A percentile compares a stretch with the other conserved stretches of the same genome.
phyloP scores from a whole-genome alignment of 768 basidiomycete species.

The Udeniomyces megalosporus region DNA sequence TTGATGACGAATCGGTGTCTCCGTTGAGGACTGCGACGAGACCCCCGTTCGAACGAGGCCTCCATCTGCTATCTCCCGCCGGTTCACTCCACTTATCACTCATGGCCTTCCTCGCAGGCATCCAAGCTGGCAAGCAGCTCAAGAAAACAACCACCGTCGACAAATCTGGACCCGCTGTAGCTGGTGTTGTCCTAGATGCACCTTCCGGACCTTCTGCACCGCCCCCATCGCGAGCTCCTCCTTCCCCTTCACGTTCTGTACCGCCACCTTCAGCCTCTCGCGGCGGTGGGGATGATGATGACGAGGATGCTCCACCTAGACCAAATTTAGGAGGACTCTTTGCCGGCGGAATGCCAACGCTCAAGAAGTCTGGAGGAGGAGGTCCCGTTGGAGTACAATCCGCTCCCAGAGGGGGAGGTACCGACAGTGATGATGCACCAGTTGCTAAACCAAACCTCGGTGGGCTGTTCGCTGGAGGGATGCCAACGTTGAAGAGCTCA shows the following conservation, averaged over 20 bases:
- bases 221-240: background rate
- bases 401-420: background rate
- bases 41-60: no score
- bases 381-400: no score
- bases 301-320: background rate
- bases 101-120: conserved; percentile 57
- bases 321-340: conserved; percentile 8
- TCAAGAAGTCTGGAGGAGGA: conserved; percentile 12
- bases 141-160: conserved; percentile 75
- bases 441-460: conserved; percentile 10
- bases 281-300: background rate
- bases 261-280: background rate
- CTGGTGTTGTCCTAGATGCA: conserved; percentile 23
- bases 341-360: conserved; percentile 15
- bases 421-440: background rate
- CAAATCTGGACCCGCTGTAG: conserved; percentile 51
- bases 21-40: no score
- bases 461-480: conserved; percentile 60
- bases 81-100: no score
- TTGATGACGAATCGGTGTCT: no score
- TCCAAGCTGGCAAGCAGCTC: conserved; percentile 63
- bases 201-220: background rate
- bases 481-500: conserved; percentile 81
- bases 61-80: no score
- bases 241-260: background rate